phyloP scores from a whole-genome alignment of 139 green algal species.

The Mychonastes homosphaera region DNA sequence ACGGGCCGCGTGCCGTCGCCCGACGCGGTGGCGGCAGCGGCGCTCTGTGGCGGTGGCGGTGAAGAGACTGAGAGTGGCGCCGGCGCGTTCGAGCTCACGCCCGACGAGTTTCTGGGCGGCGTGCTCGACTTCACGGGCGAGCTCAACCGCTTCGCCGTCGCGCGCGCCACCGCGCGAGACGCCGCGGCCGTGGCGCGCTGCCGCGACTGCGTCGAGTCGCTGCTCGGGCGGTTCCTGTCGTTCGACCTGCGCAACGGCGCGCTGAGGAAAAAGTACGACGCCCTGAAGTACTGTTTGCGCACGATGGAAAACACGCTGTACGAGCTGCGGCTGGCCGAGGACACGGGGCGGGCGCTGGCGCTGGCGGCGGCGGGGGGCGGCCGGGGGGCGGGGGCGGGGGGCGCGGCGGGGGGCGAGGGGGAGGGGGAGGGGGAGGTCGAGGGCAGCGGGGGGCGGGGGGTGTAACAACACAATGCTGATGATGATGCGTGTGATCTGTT shows the following conservation, averaged over 20 bases:
- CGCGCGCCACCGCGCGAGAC: slow-evolving; percentile 49
- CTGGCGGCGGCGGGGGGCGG: neutral
- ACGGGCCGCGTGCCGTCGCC: slow-evolving; percentile 38
- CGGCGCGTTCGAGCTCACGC: neutral
- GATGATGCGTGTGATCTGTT: no score
- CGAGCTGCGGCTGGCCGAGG: slow-evolving; percentile 54
- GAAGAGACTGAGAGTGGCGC: slow-evolving; percentile 46
- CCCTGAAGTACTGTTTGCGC: slow-evolving; percentile 48
- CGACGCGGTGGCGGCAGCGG: slow-evolving; percentile 47
- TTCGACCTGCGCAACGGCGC: slow-evolving; percentile 64
- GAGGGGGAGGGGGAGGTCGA: no score
- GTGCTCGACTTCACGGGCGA: slow-evolving; percentile 77
- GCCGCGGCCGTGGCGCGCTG: slow-evolving; percentile 38
- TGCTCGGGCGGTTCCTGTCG: slow-evolving; percentile 53
- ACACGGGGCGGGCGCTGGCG: neutral
- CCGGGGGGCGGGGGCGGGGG: neutral
- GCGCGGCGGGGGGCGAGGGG: no score
- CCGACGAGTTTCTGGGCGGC: slow-evolving; percentile 31
- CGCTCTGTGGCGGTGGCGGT: no score
- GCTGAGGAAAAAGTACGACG: slow-evolving; percentile 68
- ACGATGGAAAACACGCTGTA: slow-evolving; percentile 49
- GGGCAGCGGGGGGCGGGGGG: no score
- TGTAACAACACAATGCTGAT: no score
- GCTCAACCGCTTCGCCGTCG: slow-evolving; percentile 58
- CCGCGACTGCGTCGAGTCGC: slow-evolving; percentile 48